Base-by-base conservation (phyloP, 1,284 basidiomycete species). In the Irpex lacteus region DNA sequence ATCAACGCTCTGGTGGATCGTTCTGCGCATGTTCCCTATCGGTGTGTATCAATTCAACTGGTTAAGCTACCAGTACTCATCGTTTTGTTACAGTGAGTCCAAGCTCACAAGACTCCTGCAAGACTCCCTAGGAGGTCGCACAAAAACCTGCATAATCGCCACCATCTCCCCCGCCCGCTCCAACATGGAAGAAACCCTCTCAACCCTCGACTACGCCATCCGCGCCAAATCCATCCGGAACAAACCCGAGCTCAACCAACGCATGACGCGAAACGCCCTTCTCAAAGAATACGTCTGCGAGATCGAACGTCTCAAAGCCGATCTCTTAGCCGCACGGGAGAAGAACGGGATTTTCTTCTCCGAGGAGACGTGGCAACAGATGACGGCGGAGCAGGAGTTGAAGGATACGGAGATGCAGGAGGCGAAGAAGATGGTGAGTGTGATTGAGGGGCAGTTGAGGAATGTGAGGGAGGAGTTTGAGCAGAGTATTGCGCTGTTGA, bases 121-220 rank as follows among this genome's bases (percentile, higher is more conserved):
- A 64, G 68, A 69, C 76, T 99, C 98, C 15, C 85, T 99, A 4
- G 98, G 98, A n/a, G 98, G 98, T 0, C 86, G 90, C 26, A 99
- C 98, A 6, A 99, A 98, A 80, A 99, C 98, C 0, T 98, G 95
- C 73, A 97, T 99, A 74, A 93, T 99, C 67, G 98, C 98, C 0
- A 99, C 97, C 0, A 86, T 98, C 70, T 96, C 94, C 7, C 96
- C 96, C 1, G 93, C 94, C 3, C 87, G 92, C 19, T 92, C 88
- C 32, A 98, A 98, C 74, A 86, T 98, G 79, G 98, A 99, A 77
- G 98, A 99, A 77, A 99, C 98, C 0, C 85, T 98, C 19, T 98
- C 96, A 0, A 99, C 98, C 0, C 90, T 99, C 54, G 96, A 99
- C 76, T 99, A 99, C 72, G 98, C 98, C 15, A 85, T 96, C 50